Conservation (phyloP, 345 rosid genomes). For the Boechera stricta region DNA sequence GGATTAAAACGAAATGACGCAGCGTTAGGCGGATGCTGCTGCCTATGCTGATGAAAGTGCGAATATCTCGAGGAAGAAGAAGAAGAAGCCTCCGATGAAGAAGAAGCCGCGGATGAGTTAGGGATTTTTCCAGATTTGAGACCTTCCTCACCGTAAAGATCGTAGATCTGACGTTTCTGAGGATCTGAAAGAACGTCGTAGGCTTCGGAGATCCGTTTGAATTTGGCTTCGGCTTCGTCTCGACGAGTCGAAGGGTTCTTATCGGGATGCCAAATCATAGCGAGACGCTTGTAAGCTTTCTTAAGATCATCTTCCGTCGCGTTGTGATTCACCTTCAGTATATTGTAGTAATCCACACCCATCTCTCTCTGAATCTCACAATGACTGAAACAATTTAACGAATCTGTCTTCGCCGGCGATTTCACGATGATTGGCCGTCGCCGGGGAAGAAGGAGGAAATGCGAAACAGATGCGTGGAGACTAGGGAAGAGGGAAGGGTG, state of each 20-base stretch:
- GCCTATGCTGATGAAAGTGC: conserved; percentile 47
- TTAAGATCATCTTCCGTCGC: conserved; percentile 87
- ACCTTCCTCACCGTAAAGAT: conserved; percentile 85
- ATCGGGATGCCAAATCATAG: conserved; percentile 99
- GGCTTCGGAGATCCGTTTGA: conserved; percentile 94
- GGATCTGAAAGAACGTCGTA: conserved; percentile 80
- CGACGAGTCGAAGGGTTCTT: conserved; percentile 73
- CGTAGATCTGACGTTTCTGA: conserved; percentile 94
- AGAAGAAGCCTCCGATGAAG: conserved; percentile 49
- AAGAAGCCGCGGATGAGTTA: conserved; percentile 42
- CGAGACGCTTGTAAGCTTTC: conserved; percentile 87
- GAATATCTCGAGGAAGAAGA: conserved; percentile 40
- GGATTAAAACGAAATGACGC: conserved; percentile 66
- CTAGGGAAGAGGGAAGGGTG: conserved; percentile 23
- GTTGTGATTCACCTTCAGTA: conserved; percentile 83
- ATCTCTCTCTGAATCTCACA: conserved; percentile 38
- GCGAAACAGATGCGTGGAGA: conserved; percentile 35
- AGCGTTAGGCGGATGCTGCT: conserved; percentile 48
- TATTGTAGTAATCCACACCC: conserved; percentile 97
- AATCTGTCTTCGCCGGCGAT: conserved; percentile 16
- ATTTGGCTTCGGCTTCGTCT: conserved; percentile 84
- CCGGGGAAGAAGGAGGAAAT: conserved; percentile 5
- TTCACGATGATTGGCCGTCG: conserved; percentile 26
- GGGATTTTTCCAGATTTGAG: conserved; percentile 84
- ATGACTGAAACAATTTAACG: neutral